Evolutionary conservation across 208 protist species (phyloP).

Genomic region (Trichomonas vaginalis): DNA sequence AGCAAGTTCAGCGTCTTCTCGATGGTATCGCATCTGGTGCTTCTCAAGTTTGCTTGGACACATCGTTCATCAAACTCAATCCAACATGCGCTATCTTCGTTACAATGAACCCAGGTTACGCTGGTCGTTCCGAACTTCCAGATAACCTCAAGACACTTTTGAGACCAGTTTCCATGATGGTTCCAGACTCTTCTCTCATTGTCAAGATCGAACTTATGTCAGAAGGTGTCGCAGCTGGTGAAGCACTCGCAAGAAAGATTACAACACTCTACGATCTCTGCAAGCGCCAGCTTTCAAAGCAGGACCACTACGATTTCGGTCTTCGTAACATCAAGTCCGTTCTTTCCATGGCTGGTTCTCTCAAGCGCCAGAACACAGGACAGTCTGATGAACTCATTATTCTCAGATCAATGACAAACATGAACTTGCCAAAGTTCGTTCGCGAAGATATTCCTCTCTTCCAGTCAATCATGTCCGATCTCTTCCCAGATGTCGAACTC

Average conservation of each 20-base stretch:
- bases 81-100: conserved; percentile 83
- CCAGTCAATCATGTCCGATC: conserved; percentile 68
- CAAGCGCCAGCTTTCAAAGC: conserved; percentile 85
- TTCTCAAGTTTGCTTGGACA: conserved; percentile 67
- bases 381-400: conserved; percentile 61
- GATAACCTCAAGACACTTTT: conserved; percentile 83
- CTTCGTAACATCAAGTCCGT: conserved; percentile 87
- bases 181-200: conserved; percentile 83
- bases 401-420: conserved; percentile 75
- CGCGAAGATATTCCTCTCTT: conserved; percentile 82
- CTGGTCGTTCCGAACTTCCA: conserved; percentile 83
- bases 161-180: conserved; percentile 92
- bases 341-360: conserved; percentile 70
- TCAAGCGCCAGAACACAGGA: conserved; percentile 47
- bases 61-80: conserved; percentile 72
- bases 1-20: conserved; percentile 77
- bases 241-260: conserved; percentile 76
- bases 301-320: conserved; percentile 46
- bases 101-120: conserved; percentile 96
- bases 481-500: conserved; percentile 74
- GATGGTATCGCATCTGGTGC: conserved; percentile 19
- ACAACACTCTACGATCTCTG: conserved; percentile 81
- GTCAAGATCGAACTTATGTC: conserved; percentile 88
- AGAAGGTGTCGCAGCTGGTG: conserved; percentile 76
- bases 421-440: conserved; percentile 89